phyloP scores from a whole-genome alignment of 441 rosid genomes.

The Oxalis stricta region DNA sequence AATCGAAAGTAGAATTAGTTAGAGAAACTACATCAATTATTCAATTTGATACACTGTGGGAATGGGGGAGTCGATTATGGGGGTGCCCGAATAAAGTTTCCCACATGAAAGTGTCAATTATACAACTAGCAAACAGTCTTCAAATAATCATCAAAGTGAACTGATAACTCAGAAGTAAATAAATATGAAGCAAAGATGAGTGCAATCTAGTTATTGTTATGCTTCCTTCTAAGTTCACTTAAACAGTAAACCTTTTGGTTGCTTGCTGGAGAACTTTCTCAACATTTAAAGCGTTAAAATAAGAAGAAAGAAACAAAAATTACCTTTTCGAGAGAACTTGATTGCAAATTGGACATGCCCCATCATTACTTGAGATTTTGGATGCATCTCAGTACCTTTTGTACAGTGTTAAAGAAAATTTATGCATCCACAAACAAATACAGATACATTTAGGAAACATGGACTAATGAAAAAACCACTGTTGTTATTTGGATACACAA shows the following conservation, averaged over 20 bases:
- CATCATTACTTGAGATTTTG: constrained; percentile 83
- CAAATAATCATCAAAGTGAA: too few species aligned
- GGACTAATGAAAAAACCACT: neutral
- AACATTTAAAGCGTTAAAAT: neutral
- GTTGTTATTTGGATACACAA: constrained; percentile 46
- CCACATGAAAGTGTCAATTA: too few species aligned
- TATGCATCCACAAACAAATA: constrained; percentile 7
- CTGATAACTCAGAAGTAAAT: neutral
- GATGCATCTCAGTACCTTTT: constrained; percentile 79
- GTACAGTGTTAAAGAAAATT: constrained; percentile 25
- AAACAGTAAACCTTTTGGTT: too few species aligned
- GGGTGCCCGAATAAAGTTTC: too few species aligned
- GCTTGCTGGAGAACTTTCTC: neutral
- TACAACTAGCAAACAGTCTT: too few species aligned
- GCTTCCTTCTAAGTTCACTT: too few species aligned
- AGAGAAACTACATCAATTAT: constrained; percentile 5
- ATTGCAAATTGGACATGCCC: constrained; percentile 85
- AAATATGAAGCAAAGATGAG: neutral
- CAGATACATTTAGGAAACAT: neutral
- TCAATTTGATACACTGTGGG: too few species aligned
- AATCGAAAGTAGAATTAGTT: constrained; percentile 15
- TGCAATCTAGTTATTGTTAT: neutral
- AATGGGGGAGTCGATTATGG: too few species aligned
- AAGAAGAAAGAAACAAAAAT: neutral
- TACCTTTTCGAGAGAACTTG: constrained; percentile 95